phyloP scores from a whole-genome alignment of 192 early-diverging fungal genomes.

The Coemansia sp. region DNA sequence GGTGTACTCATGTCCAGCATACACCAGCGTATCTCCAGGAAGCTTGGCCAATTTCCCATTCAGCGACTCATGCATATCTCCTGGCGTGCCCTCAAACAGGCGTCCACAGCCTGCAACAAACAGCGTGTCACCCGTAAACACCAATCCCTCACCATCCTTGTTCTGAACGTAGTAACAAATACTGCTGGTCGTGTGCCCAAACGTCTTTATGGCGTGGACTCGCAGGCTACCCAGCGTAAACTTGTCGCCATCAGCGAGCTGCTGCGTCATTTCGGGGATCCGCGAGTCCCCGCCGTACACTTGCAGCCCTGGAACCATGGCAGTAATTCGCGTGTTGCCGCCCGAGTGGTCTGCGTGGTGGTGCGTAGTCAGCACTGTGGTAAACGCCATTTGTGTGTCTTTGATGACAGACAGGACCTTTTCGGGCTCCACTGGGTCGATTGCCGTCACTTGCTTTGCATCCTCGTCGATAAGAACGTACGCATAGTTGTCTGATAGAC shows the following conservation, averaged over 20 bases:
- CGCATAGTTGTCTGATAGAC: constrained; percentile 83
- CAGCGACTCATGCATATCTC: constrained; percentile 82
- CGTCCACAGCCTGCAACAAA: constrained; percentile 84
- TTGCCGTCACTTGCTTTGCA: constrained; percentile 64
- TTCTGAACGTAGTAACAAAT: constrained; percentile 80
- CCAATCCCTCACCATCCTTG: constrained; percentile 55
- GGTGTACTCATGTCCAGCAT: constrained; percentile 95
- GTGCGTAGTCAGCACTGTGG: constrained; percentile 73
- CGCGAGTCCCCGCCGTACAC: constrained; percentile 87
- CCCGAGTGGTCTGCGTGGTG: constrained; percentile 89
- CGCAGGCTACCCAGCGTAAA: constrained; percentile 74
- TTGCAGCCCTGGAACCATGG: constrained; percentile 56
- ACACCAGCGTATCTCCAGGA: constrained; percentile 80
- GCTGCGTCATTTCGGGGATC: constrained; percentile 73
- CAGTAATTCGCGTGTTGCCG: constrained; percentile 66
- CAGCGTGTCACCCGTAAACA: constrained; percentile 88
- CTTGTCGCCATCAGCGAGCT: constrained; percentile 66
- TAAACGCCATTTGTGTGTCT: constrained; percentile 10
- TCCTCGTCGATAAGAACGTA: constrained; percentile 77
- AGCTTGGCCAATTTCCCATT: constrained; percentile 63
- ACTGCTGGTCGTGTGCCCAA: constrained; percentile 85
- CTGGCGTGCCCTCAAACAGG: constrained; percentile 89
- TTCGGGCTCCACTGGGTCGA: constrained; percentile 83
- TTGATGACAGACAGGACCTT: constrained; percentile 63
- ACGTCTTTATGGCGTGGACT: constrained; percentile 71